These are phyloP conservation scores for Botrytis fragariae DNA, from an alignment of 2,329 filamentous ascomycete species.

Conservation along the genomic window DNA sequence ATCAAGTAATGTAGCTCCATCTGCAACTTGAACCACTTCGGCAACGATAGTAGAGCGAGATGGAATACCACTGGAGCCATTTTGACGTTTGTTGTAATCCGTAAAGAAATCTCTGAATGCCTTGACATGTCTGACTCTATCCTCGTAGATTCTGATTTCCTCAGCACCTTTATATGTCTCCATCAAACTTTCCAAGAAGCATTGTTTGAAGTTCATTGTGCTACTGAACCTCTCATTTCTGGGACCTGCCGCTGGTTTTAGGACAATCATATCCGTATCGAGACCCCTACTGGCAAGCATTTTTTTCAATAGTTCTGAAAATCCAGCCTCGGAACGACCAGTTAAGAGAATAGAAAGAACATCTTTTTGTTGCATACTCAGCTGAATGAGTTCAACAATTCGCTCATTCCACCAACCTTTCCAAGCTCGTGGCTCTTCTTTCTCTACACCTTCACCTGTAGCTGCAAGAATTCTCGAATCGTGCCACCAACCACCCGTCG, in stretches of 20 bases:
- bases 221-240: slow-evolving; percentile 72
- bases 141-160: slow-evolving; percentile 77
- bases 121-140: slow-evolving; percentile 66
- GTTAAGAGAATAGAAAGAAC: slow-evolving; percentile 84
- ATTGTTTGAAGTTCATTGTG: slow-evolving; percentile 92
- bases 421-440: slow-evolving; percentile 83
- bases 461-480: slow-evolving; percentile 81
- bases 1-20: slow-evolving; percentile 70
- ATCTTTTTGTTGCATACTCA: slow-evolving; percentile 82
- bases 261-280: slow-evolving; percentile 80
- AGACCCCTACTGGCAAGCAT: slow-evolving; percentile 77
- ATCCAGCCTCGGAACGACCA: slow-evolving; percentile 74
- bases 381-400: slow-evolving; percentile 73
- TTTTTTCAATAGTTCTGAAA: slow-evolving; percentile 74
- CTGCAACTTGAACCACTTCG: slow-evolving; percentile 84
- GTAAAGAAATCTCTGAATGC: slow-evolving; percentile 83
- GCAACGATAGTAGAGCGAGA: slow-evolving; percentile 65
- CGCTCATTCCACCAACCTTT: slow-evolving; percentile 96
- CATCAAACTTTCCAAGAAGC: slow-evolving; percentile 75
- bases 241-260: slow-evolving; percentile 84
- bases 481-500: slow-evolving; percentile 96
- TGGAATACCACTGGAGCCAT: slow-evolving; percentile 48
- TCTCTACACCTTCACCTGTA: slow-evolving; percentile 77
- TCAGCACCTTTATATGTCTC: slow-evolving; percentile 80
- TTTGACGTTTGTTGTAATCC: slow-evolving; percentile 65